A percentile compares a stretch with the other conserved stretches of the same genome.
Conservation (phyloP, 2,329 filamentous ascomycete species). For the Myriosclerotinia duriaeana region DNA sequence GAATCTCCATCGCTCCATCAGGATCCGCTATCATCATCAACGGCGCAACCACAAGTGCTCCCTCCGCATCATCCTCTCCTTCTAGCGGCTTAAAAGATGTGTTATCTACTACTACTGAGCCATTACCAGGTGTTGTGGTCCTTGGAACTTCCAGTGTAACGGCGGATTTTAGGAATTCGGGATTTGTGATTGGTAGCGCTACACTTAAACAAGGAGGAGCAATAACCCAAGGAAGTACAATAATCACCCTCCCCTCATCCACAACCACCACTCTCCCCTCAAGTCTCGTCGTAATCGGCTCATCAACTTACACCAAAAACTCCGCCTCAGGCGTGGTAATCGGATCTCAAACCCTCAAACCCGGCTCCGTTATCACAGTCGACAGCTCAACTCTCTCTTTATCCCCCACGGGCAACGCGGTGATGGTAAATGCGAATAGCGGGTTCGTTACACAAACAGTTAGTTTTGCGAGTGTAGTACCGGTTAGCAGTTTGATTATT, state of each 20-base stretch:
- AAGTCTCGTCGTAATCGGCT: constrained; percentile 15
- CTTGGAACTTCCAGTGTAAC: constrained; percentile 32
- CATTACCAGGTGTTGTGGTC: constrained; percentile 26
- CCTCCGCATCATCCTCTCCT: not conserved
- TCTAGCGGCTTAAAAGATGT: not conserved
- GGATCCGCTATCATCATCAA: constrained; percentile 33
- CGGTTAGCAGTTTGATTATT: constrained; percentile 29
- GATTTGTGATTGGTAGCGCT: constrained; percentile 24
- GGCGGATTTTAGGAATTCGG: constrained; percentile 26
- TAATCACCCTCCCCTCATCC: constrained; percentile 12
- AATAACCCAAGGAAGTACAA: constrained; percentile 20
- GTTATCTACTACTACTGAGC: constrained; percentile 19
- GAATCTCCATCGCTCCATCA: constrained; percentile 30
- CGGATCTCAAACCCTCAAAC: constrained; percentile 25
- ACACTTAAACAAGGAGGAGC: constrained; percentile 28
- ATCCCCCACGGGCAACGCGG: constrained; percentile 21
- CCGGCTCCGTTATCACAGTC: constrained; percentile 22
- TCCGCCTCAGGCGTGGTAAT: constrained; percentile 24
- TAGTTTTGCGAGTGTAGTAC: not conserved
- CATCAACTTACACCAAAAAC: constrained; percentile 23
- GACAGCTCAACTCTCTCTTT: constrained; percentile 25
- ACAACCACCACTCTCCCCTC: constrained; percentile 1
- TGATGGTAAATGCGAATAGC: constrained; percentile 26
- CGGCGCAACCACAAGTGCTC: constrained; percentile 22
- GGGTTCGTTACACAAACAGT: constrained; percentile 24